Evolutionary conservation across 345 rosid species (phyloP).

Genomic region (Ailanthus altissimus): DNA sequence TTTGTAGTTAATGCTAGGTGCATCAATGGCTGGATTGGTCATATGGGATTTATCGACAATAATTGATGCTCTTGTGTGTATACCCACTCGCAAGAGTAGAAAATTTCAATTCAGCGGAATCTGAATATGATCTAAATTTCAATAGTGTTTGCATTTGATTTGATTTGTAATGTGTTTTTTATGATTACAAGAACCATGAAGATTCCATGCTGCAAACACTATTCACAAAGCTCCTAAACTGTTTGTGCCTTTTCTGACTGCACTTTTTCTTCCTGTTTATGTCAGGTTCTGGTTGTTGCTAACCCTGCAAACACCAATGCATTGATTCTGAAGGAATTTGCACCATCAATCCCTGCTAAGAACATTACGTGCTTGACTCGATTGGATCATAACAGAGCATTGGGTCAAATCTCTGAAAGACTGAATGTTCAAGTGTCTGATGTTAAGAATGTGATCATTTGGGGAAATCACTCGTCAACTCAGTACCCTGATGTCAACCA

Average conservation of each 20-base stretch:
- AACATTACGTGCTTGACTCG: conserved; percentile 96
- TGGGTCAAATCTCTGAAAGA: conserved; percentile 95
- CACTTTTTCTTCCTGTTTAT: conserved; percentile 1
- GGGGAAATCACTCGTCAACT: conserved; percentile 98
- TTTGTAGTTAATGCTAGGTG: background rate
- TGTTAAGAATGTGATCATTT: conserved; percentile 91
- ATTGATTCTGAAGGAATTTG: conserved; percentile 92
- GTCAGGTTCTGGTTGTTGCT: conserved; percentile 96
- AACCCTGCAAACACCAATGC: conserved; percentile 99
- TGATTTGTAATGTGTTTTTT: background rate
- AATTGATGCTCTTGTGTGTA: background rate
- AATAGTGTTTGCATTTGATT: too few relatives aligned
- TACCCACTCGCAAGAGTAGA: background rate
- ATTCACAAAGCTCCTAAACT: background rate
- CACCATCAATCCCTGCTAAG: conserved; percentile 92
- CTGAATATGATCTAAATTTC: background rate
- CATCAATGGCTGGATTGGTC: background rate
- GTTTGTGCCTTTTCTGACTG: background rate
- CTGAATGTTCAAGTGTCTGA: conserved; percentile 82
- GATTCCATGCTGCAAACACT: background rate
- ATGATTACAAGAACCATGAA: background rate
- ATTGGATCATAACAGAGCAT: conserved; percentile 97
- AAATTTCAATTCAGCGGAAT: background rate
- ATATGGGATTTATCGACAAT: background rate
- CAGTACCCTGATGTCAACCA: conserved; percentile 99